Base-by-base conservation (phyloP, 495 filamentous ascomycete genomes). In the Aspergillus affinis region DNA sequence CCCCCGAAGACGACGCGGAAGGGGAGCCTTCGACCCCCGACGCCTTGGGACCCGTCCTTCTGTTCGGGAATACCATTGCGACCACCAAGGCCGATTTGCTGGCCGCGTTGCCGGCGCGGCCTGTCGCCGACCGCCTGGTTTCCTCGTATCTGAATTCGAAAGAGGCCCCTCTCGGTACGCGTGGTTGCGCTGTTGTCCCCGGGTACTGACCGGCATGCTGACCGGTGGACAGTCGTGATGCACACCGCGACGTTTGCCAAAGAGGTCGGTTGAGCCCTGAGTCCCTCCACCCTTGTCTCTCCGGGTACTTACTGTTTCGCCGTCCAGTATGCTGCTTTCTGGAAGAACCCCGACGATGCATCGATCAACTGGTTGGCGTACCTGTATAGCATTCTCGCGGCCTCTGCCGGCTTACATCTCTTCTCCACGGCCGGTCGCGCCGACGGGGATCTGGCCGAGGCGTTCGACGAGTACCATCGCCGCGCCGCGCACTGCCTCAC, bases 181-280 rank as follows among this genome's bases (percentile, higher is more conserved):
- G 12, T 41, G 36, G 1, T 41, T 10, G 8, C 4, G 26, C 18
- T 19, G 3, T 26, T 23, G 15, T 51, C 21, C 12, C 19, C 4
- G 7, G 20, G 13, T 4, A 21, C 6, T 6, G 4, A 49, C 19
- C 17, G 20, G 15, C 6, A 17, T 23, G 47, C 47, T 59, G 45
- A 60, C 19, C n/a, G 17, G 4, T 13, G n/a, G n/a, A 36, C 5
- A 73, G 70, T 72, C 26, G 63, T 75, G 21, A 71, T 75, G 44
- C 76, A 79, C 53, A 61, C 72, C 17, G 72, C 74, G 7, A 71
- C 73, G 27, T 76, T 79, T 26, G 65, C 65, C 45, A 71, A 65
- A 59, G 60, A 69, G 56, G 63, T 68, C 53, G 46, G 7, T 26
- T 20, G 32, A 9, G 46, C 46, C 46, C 46, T 21, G 1, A 3